These are phyloP conservation scores for Eustoma russellianum DNA, from an alignment of 257 asterid genomes.

Conservation along the genomic window DNA sequence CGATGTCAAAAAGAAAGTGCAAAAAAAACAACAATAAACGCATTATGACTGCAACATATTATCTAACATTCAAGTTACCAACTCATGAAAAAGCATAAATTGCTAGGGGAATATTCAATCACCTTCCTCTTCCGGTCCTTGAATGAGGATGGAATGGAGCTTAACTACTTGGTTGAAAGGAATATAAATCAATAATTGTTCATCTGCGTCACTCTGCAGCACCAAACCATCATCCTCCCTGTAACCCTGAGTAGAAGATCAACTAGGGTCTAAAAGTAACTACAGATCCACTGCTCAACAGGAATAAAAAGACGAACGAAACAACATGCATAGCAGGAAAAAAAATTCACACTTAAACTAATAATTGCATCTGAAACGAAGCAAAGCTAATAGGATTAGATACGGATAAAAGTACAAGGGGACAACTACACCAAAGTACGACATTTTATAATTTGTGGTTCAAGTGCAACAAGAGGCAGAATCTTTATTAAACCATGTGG, in stretches of 20 bases:
- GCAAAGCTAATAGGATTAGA: too few relatives aligned
- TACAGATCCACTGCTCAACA: constrained; percentile 1
- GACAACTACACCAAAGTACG: too few relatives aligned
- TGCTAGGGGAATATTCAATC: background rate
- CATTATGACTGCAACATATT: too few relatives aligned
- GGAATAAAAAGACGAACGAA: background rate
- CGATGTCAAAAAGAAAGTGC: too few relatives aligned
- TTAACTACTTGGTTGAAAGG: constrained; percentile 87
- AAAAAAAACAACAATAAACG: background rate
- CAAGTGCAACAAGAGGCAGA: too few relatives aligned
- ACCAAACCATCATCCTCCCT: constrained; percentile 87
- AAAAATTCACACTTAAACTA: too few relatives aligned
- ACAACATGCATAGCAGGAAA: background rate
- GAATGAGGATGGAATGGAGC: constrained; percentile 57
- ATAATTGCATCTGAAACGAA: background rate
- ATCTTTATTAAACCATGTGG: too few relatives aligned
- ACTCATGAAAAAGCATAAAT: background rate
- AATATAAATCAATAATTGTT: constrained; percentile 75
- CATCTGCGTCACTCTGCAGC: constrained; percentile 95
- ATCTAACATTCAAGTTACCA: background rate
- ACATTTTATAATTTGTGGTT: too few relatives aligned
- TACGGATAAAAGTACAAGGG: too few relatives aligned
- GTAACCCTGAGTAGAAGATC: constrained; percentile 53
- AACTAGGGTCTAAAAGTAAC: constrained; percentile 2
- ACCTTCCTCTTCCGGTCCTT: constrained; percentile 97